phyloP scores from a whole-genome alignment of 306 rosid genomes.

The Pterocarpus macrocarpus region DNA sequence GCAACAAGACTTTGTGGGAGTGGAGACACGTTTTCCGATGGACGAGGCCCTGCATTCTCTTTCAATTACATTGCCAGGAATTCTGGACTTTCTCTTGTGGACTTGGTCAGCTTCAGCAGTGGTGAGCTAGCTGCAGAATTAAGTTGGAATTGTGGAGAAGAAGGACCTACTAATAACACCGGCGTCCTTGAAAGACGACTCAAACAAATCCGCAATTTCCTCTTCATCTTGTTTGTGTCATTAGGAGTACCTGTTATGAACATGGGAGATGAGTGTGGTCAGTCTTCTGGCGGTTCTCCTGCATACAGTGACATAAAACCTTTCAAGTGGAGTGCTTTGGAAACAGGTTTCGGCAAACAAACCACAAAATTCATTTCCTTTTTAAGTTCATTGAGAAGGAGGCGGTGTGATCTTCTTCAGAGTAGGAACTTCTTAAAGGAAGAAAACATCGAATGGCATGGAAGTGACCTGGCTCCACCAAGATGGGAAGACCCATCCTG shows the following conservation, averaged over 20 bases:
- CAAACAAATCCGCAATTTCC: constrained; percentile 84
- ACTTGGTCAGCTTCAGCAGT: constrained; percentile 85
- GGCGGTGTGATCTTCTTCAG: constrained; percentile 75
- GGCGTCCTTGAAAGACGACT: constrained; percentile 78
- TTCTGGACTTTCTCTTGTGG: constrained; percentile 82
- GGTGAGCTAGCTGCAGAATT: constrained; percentile 59
- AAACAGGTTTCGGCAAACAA: constrained; percentile 77
- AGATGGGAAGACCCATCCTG: constrained; percentile 78
- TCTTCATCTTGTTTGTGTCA: constrained; percentile 75
- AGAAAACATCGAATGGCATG: constrained; percentile 83
- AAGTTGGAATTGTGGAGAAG: constrained; percentile 97
- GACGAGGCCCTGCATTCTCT: constrained; percentile 90
- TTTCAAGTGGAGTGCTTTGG: constrained; percentile 71
- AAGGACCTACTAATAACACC: constrained; percentile 76
- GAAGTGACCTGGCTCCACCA: constrained; percentile 68
- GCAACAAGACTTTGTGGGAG: constrained; percentile 97
- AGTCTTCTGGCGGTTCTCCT: constrained; percentile 73
- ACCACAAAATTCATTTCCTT: constrained; percentile 69
- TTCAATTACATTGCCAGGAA: constrained; percentile 73
- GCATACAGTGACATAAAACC: constrained; percentile 60
- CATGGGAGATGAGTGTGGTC: constrained; percentile 98
- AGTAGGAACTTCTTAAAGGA: constrained; percentile 68
- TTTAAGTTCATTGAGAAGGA: constrained; percentile 70
- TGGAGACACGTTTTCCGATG: constrained; percentile 75
- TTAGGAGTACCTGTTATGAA: constrained; percentile 91